These are phyloP conservation scores for Oryza officinalis DNA, from an alignment of 176 grass and related monocot species.

Conservation along the genomic window DNA sequence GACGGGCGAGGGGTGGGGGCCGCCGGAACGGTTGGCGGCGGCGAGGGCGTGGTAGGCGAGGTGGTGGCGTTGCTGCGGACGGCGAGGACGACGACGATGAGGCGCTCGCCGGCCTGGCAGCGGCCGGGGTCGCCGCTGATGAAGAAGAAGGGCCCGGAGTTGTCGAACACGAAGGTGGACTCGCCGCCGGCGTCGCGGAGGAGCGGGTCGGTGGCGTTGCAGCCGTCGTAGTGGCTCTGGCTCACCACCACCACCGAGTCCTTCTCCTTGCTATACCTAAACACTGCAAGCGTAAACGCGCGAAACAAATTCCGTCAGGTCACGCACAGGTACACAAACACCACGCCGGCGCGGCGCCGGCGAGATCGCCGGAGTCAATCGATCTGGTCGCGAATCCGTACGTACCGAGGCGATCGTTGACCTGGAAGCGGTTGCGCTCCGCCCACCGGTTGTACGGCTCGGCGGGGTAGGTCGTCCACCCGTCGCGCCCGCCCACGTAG, in stretches of 20 bases:
- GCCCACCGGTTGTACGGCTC: constrained; percentile 72
- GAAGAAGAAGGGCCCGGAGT: constrained; percentile 65
- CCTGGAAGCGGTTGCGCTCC: constrained; percentile 72
- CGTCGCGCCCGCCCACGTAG: constrained; percentile 56
- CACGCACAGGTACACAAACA: too few species aligned
- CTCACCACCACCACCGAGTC: constrained; percentile 68
- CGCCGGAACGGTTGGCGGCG: not conserved
- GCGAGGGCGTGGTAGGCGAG: not conserved
- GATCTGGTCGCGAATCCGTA: not conserved
- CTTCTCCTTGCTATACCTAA: constrained; percentile 45
- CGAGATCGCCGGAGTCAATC: too few species aligned
- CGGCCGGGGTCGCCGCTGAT: constrained; percentile 57
- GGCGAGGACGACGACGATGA: constrained; percentile 62
- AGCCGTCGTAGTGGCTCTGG: constrained; percentile 61
- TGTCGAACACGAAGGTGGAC: constrained; percentile 43
- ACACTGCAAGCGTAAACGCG: constrained; percentile 42
- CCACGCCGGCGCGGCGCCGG: not conserved
- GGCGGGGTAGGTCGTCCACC: constrained; percentile 53
- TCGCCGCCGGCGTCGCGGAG: constrained; percentile 50
- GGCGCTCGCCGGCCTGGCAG: constrained; percentile 54
- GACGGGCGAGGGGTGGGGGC: not conserved
- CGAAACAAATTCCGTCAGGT: not conserved
- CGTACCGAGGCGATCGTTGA: constrained; percentile 73
- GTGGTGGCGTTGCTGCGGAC: constrained; percentile 19
- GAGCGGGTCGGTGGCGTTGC: constrained; percentile 50